These are phyloP conservation scores for Ophiostoma quercus DNA, from an alignment of 2,329 filamentous ascomycete genomes.

Conservation along the genomic window DNA sequence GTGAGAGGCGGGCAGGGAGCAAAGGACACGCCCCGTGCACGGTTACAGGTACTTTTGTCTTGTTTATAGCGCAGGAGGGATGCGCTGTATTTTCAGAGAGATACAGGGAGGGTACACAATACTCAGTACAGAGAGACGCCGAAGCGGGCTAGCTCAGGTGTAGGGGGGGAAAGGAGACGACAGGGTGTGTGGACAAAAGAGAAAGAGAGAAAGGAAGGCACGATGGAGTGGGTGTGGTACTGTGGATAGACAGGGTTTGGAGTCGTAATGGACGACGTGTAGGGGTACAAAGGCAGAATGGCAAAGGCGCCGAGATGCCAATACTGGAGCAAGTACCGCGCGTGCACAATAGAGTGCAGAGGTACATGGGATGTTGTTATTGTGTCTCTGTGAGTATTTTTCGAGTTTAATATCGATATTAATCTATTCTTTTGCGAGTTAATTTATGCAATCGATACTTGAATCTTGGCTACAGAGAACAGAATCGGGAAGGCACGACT, in stretches of 20 bases:
- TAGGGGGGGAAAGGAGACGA: conserved; percentile 5
- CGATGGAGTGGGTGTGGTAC: conserved; percentile 6
- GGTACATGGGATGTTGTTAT: background rate
- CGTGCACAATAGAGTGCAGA: background rate
- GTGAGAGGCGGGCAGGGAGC: background rate
- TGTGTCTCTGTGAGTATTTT: background rate
- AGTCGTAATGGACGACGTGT: conserved; percentile 14
- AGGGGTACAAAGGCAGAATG: conserved; percentile 6
- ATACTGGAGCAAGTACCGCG: background rate
- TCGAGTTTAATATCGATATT: background rate
- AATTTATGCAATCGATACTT: background rate
- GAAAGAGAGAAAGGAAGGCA: background rate
- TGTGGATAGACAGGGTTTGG: conserved; percentile 9
- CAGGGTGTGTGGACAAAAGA: conserved; percentile 19
- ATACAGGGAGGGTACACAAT: background rate
- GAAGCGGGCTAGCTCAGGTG: conserved; percentile 19
- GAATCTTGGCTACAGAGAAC: conserved; percentile 1
- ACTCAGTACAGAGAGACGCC: background rate
- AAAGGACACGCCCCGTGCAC: conserved; percentile 12
- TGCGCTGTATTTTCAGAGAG: background rate
- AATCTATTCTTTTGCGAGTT: background rate
- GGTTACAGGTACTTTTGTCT: conserved; percentile 8
- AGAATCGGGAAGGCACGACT: conserved; percentile 1
- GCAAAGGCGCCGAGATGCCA: conserved; percentile 10
- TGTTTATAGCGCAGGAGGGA: background rate